Conservation (phyloP, 192 early-diverging fungal genomes). For the Coemansia umbellata region DNA sequence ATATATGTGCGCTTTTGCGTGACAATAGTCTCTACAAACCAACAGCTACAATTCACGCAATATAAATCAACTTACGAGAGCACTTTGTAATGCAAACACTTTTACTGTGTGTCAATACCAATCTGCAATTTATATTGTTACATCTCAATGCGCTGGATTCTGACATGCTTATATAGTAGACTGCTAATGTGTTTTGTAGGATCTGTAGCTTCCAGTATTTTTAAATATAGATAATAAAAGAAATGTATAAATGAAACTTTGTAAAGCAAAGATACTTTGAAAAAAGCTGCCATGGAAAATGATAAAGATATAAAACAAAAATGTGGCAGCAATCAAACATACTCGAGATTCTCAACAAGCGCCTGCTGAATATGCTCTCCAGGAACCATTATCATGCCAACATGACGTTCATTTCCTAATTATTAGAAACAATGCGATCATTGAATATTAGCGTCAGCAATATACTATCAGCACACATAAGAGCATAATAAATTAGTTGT, state of each 20-base stretch:
- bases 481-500: too few species aligned
- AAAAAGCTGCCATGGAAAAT: not conserved
- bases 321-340: slow-evolving; percentile 12
- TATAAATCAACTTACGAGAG: slow-evolving; percentile 62
- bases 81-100: slow-evolving; percentile 64
- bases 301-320: not conserved
- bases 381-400: slow-evolving; percentile 52
- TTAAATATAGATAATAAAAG: not conserved
- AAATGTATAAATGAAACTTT: not conserved
- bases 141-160: slow-evolving; percentile 27
- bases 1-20: too few species aligned
- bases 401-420: slow-evolving; percentile 32
- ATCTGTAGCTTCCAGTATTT: not conserved
- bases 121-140: slow-evolving; percentile 49
- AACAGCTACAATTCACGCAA: too few species aligned
- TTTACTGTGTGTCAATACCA: slow-evolving; percentile 20
- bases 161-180: slow-evolving; percentile 5
- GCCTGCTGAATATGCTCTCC: slow-evolving; percentile 34
- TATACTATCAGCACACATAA: too few species aligned
- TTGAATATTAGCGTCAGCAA: too few species aligned
- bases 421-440: not conserved
- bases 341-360: slow-evolving; percentile 43
- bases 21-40: too few species aligned
- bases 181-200: not conserved
- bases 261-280: not conserved